These are phyloP conservation scores for Vitis amurensis DNA, from an alignment of 164 flowering plant genomes.

Conservation along the genomic window DNA sequence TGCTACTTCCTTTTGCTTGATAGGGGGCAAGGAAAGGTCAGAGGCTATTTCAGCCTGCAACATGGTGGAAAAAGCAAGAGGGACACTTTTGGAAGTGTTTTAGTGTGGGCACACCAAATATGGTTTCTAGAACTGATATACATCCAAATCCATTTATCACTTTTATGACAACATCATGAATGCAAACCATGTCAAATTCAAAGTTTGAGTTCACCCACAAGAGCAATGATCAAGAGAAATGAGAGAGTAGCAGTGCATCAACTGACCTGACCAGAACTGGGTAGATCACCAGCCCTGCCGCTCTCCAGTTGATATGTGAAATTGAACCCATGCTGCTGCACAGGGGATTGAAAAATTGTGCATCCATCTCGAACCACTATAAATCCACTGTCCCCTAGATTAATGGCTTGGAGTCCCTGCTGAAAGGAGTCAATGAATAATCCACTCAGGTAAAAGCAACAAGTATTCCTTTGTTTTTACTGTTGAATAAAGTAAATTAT, in stretches of 20 bases:
- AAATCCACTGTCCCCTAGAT: constrained; percentile 80
- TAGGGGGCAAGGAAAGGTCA: no score
- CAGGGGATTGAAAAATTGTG: constrained; percentile 61
- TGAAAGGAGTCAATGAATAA: constrained; percentile 5
- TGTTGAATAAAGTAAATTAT: neutral
- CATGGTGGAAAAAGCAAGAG: no score
- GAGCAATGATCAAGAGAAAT: no score
- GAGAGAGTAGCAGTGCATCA: neutral
- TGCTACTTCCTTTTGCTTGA: no score
- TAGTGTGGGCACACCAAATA: no score
- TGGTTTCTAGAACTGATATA: no score
- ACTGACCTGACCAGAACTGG: constrained; percentile 74
- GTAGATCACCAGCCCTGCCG: constrained; percentile 50
- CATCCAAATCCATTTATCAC: no score
- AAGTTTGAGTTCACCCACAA: no score
- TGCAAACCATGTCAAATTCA: no score
- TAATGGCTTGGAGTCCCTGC: constrained; percentile 66
- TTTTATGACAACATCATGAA: no score
- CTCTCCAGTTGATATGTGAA: constrained; percentile 64
- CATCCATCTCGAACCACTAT: constrained; percentile 61
- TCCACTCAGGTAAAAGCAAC: neutral
- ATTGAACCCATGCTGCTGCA: constrained; percentile 71
- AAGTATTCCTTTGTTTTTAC: neutral
- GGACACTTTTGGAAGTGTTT: no score
- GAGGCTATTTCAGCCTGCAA: no score